phyloP scores from a whole-genome alignment of 352 stramenopile species.

The Phytophthora sansomeana region DNA sequence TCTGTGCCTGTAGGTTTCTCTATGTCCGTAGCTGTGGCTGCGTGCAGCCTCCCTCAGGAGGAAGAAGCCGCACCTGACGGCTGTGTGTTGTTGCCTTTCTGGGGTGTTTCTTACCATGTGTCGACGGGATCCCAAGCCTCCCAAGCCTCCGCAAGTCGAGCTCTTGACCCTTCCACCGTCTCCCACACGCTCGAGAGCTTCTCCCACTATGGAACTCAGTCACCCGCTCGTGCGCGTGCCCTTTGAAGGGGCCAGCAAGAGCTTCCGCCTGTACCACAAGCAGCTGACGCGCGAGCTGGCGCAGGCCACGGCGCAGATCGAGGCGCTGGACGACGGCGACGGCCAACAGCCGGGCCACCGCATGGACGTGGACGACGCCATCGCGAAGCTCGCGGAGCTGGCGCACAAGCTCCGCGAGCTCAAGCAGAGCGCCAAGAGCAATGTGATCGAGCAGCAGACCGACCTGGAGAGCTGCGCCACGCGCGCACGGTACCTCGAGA shows the following conservation, averaged over 20 bases:
- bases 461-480: slow-evolving; percentile 63
- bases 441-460: slow-evolving; percentile 54
- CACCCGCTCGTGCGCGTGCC: slow-evolving; percentile 77
- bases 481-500: slow-evolving; percentile 53
- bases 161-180: neutral
- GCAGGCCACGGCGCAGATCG: slow-evolving; percentile 52
- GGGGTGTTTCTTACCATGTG: slow-evolving; percentile 3
- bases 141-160: neutral
- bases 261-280: slow-evolving; percentile 84
- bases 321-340: slow-evolving; percentile 57
- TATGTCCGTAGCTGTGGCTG: neutral
- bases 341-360: slow-evolving; percentile 70
- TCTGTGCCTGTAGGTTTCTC: slow-evolving; percentile 17
- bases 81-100: slow-evolving; percentile 22
- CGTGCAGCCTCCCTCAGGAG: slow-evolving; percentile 24
- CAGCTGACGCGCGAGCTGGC: slow-evolving; percentile 75
- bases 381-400: slow-evolving; percentile 55
- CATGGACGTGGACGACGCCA: slow-evolving; percentile 65
- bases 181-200: neutral
- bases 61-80: slow-evolving; percentile 34
- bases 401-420: slow-evolving; percentile 51
- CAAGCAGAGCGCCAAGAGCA: slow-evolving; percentile 60
- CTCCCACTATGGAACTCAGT: slow-evolving; percentile 61
- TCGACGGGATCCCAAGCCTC: neutral
- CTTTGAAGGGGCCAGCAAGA: slow-evolving; percentile 80